Conservation (phyloP, 306 rosid species). For the Heteromeles arbutifolia region DNA sequence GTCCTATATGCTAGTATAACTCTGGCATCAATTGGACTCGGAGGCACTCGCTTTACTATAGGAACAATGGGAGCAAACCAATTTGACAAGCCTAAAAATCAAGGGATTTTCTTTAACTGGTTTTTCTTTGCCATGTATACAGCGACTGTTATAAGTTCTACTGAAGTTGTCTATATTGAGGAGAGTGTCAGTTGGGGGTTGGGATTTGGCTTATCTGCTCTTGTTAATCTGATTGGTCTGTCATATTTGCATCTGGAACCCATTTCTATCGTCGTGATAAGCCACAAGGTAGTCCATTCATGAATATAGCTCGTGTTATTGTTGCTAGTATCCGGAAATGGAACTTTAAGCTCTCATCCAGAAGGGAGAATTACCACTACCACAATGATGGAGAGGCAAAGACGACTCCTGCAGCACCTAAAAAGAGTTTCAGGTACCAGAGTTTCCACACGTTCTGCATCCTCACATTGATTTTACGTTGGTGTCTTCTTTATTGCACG, state of each 20-base stretch:
- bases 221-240: conserved; percentile 6
- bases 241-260: conserved; percentile 22
- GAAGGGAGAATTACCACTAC: conserved; percentile 14
- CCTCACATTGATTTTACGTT: no score
- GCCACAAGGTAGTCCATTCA: conserved; percentile 26
- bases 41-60: conserved; percentile 32
- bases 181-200: conserved; percentile 31
- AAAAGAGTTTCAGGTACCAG: no score
- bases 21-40: conserved; percentile 17
- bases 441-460: no score
- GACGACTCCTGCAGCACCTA: not conserved
- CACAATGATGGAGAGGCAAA: conserved; percentile 1
- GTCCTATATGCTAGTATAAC: conserved; percentile 24
- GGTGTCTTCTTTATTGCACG: no score
- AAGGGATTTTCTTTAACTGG: conserved; percentile 34
- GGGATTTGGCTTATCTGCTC: conserved; percentile 28
- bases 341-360: conserved; percentile 21
- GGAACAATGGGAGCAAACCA: conserved; percentile 42
- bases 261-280: conserved; percentile 24
- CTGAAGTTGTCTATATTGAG: conserved; percentile 30
- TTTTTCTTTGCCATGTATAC: conserved; percentile 23
- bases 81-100: conserved; percentile 25
- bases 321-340: conserved; percentile 35
- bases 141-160: not conserved
- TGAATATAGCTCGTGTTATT: conserved; percentile 25